Percentiles rank a stretch among this genome's conserved stretches.
These are phyloP conservation scores for Ceratocystis lukuohia DNA, from an alignment of 2,329 filamentous ascomycete species.

Conservation along the genomic window DNA sequence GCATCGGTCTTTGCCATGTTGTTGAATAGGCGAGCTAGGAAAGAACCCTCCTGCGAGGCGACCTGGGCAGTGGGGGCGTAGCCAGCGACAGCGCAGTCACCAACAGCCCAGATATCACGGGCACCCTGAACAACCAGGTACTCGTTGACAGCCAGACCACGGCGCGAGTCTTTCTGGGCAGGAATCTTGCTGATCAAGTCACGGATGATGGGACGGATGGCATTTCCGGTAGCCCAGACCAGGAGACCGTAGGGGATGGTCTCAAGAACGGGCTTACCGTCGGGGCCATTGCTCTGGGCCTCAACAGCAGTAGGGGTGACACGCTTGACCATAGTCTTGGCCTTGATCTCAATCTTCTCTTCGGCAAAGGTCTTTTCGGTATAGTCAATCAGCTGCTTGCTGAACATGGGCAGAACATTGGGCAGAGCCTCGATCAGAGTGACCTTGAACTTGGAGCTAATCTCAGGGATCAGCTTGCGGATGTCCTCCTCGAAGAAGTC, in stretches of 20 bases:
- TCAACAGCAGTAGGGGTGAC: constrained; percentile 89
- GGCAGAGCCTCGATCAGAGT: constrained; percentile 94
- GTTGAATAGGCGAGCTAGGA: constrained; percentile 93
- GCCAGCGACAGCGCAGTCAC: constrained; percentile 93
- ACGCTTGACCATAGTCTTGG: constrained; percentile 98
- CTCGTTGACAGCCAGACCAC: constrained; percentile 92
- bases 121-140: constrained; percentile 96
- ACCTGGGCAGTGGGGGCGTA: constrained; percentile 97
- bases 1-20: constrained; percentile 92
- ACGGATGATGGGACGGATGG: constrained; percentile 73
- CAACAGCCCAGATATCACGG: constrained; percentile 94
- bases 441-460: constrained; percentile 88
- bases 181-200: constrained; percentile 88
- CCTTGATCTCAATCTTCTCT: constrained; percentile 93
- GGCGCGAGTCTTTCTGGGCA: constrained; percentile 86
- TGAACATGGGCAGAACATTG: constrained; percentile 95
- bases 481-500: constrained; percentile 98
- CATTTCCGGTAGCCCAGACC: constrained; percentile 97
- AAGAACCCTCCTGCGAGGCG: constrained; percentile 85
- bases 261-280: constrained; percentile 71
- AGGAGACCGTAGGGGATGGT: constrained; percentile 86
- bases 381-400: constrained; percentile 97
- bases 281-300: constrained; percentile 67
- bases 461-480: constrained; percentile 94
- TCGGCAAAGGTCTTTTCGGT: constrained; percentile 98